Percentiles rank a stretch among this genome's conserved stretches.
phyloP scores from a whole-genome alignment of 257 asterid genomes.

The Solanum tarapatanum region DNA sequence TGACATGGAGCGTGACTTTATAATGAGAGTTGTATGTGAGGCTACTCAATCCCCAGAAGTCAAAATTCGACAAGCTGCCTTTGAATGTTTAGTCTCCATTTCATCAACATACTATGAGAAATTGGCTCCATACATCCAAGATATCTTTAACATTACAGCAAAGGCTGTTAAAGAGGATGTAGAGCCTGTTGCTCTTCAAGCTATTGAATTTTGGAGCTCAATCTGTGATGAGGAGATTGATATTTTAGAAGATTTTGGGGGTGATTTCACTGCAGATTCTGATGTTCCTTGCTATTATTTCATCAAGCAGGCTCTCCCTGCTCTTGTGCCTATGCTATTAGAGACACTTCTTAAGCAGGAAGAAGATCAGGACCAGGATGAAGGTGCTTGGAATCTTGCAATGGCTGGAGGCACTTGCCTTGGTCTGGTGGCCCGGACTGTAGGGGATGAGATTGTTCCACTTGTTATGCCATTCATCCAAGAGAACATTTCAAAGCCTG shows the following conservation, averaged over 20 bases:
- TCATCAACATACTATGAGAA: constrained; percentile 73
- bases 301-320: constrained; percentile 72
- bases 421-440: constrained; percentile 75
- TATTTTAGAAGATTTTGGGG: constrained; percentile 60
- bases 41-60: constrained; percentile 69
- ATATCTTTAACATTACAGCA: constrained; percentile 59
- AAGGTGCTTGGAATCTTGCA: constrained; percentile 82
- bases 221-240: constrained; percentile 78
- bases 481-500: constrained; percentile 45
- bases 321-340: constrained; percentile 57
- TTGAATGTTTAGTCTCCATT: constrained; percentile 69
- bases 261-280: constrained; percentile 67
- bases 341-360: constrained; percentile 85
- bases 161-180: constrained; percentile 66
- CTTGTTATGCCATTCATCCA: constrained; percentile 74
- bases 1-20: constrained; percentile 76
- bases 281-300: constrained; percentile 66
- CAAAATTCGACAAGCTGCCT: constrained; percentile 77
- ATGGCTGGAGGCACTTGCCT: constrained; percentile 93
- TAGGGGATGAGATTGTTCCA: constrained; percentile 73
- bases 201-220: constrained; percentile 76
- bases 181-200: constrained; percentile 80
- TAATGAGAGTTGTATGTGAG: constrained; percentile 83
- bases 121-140: constrained; percentile 62
- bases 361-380: constrained; percentile 81